These are phyloP conservation scores for Mycena alexandri DNA, from an alignment of 768 basidiomycete species.

Conservation along the genomic window DNA sequence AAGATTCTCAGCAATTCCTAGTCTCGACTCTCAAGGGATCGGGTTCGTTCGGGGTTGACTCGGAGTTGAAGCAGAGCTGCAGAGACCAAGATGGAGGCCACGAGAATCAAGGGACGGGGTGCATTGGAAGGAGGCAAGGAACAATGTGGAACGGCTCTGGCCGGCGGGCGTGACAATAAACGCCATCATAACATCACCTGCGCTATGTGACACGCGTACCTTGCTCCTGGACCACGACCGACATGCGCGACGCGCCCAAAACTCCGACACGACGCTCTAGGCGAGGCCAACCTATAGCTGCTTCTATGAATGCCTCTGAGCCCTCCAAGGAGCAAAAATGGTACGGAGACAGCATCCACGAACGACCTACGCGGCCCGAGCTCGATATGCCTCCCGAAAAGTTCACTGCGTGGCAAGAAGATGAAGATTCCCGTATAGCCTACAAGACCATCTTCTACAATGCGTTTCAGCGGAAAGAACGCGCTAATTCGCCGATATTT, in stretches of 20 bases:
- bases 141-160: no score
- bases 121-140: no score
- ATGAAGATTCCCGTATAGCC: constrained; percentile 16
- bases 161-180: no score
- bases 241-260: constrained; percentile 25
- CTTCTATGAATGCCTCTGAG: not conserved
- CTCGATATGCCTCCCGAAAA: constrained; percentile 30
- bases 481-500: constrained; percentile 48
- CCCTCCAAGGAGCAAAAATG: constrained; percentile 14
- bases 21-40: no score
- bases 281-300: constrained; percentile 33
- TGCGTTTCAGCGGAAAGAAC: constrained; percentile 37
- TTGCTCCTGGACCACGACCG: not conserved
- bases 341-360: constrained; percentile 15
- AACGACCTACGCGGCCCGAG: constrained; percentile 22
- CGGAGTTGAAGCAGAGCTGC: no score
- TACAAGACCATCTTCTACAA: constrained; percentile 27
- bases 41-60: no score
- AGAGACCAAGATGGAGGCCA: no score
- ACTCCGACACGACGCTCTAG: constrained; percentile 32
- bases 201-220: no score
- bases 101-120: no score
- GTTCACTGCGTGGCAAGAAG: constrained; percentile 16
- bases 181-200: no score
- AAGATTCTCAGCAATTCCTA: no score